phyloP scores from a whole-genome alignment of 2,329 filamentous ascomycete species.

The Aureobasidium sp. region DNA sequence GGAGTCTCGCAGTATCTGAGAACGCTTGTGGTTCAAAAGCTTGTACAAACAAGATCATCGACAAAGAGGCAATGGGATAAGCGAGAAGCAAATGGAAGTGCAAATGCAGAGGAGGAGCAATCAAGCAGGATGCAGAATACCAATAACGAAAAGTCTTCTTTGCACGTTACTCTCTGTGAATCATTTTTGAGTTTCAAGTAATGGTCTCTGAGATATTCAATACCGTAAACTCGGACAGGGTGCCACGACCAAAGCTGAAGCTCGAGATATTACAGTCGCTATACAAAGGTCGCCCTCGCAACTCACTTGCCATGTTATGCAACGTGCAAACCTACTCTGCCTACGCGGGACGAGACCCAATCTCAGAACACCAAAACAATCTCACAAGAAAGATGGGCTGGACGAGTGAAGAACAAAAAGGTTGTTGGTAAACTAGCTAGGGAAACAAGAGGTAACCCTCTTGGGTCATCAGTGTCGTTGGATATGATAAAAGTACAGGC shows the following conservation, averaged over 20 bases:
- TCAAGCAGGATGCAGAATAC: not conserved
- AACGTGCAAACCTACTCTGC: not conserved
- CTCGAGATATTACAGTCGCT: not conserved
- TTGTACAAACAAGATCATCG: not conserved
- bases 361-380: not conserved
- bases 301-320: not conserved
- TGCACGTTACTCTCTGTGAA: too few relatives aligned
- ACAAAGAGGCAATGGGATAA: not conserved
- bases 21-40: not conserved
- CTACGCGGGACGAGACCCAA: not conserved
- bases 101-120: not conserved
- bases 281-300: not conserved
- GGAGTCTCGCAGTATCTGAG: not conserved
- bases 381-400: too few relatives aligned
- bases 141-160: not conserved
- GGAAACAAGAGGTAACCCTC: not conserved
- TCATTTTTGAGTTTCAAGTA: not conserved
- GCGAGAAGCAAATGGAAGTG: not conserved
- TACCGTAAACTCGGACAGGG: too few relatives aligned
- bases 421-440: not conserved
- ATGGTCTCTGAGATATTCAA: not conserved
- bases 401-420: not conserved
- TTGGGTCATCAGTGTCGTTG: conserved; percentile 7
- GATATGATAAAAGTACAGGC: conserved; percentile 9
- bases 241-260: not conserved